phyloP scores from a whole-genome alignment of 768 basidiomycete genomes.

The Suillus fuscotomentosus region DNA sequence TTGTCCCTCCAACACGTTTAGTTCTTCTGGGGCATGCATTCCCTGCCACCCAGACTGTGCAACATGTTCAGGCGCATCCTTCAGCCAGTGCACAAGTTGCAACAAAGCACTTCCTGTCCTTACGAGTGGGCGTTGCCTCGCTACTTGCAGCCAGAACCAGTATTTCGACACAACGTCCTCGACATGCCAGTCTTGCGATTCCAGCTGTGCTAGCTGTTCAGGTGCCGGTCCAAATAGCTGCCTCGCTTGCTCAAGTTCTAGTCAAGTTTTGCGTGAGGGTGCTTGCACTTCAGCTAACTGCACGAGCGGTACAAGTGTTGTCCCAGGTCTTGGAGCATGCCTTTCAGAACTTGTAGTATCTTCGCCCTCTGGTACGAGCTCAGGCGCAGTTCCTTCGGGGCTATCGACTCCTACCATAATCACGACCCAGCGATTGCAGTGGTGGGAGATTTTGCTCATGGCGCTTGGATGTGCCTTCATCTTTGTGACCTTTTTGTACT shows the following conservation, averaged over 20 bases:
- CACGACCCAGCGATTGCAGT: conserved; percentile 44
- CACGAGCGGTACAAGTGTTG: conserved; percentile 48
- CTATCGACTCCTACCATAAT: conserved; percentile 48
- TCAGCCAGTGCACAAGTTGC: conserved; percentile 79
- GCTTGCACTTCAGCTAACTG: conserved; percentile 66
- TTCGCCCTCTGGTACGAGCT: conserved; percentile 39
- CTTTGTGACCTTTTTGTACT: conserved; percentile 62
- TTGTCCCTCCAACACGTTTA: conserved; percentile 74
- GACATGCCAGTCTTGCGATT: conserved; percentile 70
- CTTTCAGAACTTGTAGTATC: conserved; percentile 74
- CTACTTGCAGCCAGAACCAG: conserved; percentile 70
- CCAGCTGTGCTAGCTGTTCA: conserved; percentile 76
- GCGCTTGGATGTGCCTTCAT: conserved; percentile 78
- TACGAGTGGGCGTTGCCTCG: conserved; percentile 72
- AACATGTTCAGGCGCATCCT: conserved; percentile 75
- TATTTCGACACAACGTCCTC: conserved; percentile 67
- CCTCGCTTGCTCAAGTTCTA: conserved; percentile 68
- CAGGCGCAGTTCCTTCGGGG: conserved; percentile 49
- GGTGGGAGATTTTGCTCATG: conserved; percentile 90
- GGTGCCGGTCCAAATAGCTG: conserved; percentile 67
- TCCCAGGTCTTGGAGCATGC: conserved; percentile 75
- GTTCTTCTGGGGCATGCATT: conserved; percentile 62
- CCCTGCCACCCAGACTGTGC: conserved; percentile 86
- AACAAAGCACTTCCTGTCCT: conserved; percentile 66
- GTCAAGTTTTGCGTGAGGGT: conserved; percentile 59